Conservation (phyloP, 352 stramenopile genomes). For the Globisporangium nunn region DNA sequence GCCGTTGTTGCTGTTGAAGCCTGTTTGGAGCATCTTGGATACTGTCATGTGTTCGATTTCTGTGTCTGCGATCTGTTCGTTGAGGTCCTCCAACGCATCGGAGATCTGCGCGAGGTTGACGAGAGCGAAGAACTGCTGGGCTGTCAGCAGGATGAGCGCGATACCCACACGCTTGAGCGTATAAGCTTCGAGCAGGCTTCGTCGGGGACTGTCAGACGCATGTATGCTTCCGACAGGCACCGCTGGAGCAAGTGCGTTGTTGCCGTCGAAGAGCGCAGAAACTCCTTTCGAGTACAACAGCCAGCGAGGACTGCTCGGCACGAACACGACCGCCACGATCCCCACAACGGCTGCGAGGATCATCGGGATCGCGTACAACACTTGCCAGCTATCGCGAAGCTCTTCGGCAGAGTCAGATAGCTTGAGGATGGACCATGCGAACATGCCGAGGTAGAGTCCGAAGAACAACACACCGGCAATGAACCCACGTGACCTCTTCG, state of each 20-base stretch:
- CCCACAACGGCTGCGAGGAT: background rate
- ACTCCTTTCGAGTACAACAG: background rate
- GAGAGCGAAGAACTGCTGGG: background rate
- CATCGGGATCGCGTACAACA: background rate
- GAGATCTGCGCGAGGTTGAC: background rate
- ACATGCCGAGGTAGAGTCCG: background rate
- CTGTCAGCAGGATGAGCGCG: background rate
- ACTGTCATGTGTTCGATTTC: background rate
- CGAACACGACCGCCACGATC: background rate
- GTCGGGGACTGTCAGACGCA: background rate
- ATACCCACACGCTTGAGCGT: constrained; percentile 1
- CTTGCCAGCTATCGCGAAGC: background rate
- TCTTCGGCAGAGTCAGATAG: background rate
- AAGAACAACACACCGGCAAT: background rate
- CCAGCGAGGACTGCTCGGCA: constrained; percentile 1
- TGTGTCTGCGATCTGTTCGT: background rate
- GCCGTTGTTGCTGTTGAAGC: background rate
- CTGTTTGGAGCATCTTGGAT: background rate
- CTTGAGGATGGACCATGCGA: background rate
- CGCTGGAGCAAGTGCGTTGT: background rate
- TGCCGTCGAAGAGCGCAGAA: background rate
- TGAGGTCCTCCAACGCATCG: background rate
- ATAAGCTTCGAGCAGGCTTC: background rate
- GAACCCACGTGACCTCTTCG: background rate
- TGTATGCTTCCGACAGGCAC: background rate